These are phyloP conservation scores for Triglochin maritima DNA, from an alignment of 106 monocot genomes.

Conservation along the genomic window DNA sequence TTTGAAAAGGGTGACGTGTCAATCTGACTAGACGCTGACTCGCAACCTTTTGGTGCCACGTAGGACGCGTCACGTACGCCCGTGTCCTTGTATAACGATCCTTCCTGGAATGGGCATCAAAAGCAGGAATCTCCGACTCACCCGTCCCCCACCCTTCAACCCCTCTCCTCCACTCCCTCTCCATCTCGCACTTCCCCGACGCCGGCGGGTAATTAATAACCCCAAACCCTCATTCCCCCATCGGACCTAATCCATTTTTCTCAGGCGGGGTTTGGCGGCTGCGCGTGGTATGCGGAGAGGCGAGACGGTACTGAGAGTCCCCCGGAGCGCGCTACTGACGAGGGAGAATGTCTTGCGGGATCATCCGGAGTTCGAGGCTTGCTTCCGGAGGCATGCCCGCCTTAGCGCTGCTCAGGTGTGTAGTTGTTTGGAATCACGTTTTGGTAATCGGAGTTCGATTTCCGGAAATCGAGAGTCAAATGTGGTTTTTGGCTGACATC, in stretches of 20 bases:
- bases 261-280: conserved; percentile 77
- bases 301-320: conserved; percentile 57
- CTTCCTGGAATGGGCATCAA: conserved; percentile 69
- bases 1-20: no score
- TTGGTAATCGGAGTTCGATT: background rate
- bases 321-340: conserved; percentile 59
- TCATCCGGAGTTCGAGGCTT: conserved; percentile 35
- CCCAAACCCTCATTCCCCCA: background rate
- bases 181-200: conserved; percentile 49
- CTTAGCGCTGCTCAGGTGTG: conserved; percentile 57
- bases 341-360: conserved; percentile 38
- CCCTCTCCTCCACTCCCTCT: conserved; percentile 23
- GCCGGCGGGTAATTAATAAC: conserved; percentile 54
- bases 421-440: background rate
- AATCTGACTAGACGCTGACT: no score
- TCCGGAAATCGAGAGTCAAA: no score
- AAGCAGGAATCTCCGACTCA: conserved; percentile 59
- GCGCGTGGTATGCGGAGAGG: conserved; percentile 52
- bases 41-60: no score
- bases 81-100: no score
- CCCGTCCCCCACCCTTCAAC: conserved; percentile 1
- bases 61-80: no score
- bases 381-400: conserved; percentile 20
- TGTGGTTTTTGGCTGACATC: no score
- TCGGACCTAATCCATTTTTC: background rate